phyloP scores from a whole-genome alignment of 192 early-diverging fungal species.

The Coemansia sp. region DNA sequence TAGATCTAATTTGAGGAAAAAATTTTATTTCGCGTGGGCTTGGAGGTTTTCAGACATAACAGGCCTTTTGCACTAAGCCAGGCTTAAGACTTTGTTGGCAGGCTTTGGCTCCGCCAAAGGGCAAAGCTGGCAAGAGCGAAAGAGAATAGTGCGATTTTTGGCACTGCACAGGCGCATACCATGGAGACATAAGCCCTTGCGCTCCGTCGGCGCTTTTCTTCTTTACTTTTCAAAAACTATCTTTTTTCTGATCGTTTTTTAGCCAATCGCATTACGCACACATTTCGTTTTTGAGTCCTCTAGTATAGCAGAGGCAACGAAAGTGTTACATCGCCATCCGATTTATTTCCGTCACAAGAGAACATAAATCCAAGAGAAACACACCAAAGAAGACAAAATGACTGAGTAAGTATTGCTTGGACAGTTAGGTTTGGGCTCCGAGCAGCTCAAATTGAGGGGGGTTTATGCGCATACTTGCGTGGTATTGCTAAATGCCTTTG shows the following conservation, averaged over 20 bases:
- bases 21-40: neutral
- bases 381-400: conserved; percentile 23
- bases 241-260: conserved; percentile 23
- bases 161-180: neutral
- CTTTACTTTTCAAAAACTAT: conserved; percentile 19
- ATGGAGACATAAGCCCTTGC: neutral
- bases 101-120: conserved; percentile 4
- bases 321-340: conserved; percentile 18
- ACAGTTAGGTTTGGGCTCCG: neutral
- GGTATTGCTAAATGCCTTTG: neutral
- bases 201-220: conserved; percentile 9
- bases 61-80: neutral
- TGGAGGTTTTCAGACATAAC: neutral
- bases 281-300: conserved; percentile 29
- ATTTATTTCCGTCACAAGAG: conserved; percentile 6
- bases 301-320: conserved; percentile 31
- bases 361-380: conserved; percentile 12
- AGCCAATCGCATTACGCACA: conserved; percentile 4
- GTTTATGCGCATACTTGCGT: neutral
- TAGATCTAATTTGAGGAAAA: neutral
- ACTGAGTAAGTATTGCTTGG: conserved; percentile 48
- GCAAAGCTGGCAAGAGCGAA: neutral
- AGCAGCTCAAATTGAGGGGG: neutral
- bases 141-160: neutral
- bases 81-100: neutral